These are phyloP conservation scores for Boletus coccyginus DNA, from an alignment of 768 basidiomycete genomes.

Conservation along the genomic window DNA sequence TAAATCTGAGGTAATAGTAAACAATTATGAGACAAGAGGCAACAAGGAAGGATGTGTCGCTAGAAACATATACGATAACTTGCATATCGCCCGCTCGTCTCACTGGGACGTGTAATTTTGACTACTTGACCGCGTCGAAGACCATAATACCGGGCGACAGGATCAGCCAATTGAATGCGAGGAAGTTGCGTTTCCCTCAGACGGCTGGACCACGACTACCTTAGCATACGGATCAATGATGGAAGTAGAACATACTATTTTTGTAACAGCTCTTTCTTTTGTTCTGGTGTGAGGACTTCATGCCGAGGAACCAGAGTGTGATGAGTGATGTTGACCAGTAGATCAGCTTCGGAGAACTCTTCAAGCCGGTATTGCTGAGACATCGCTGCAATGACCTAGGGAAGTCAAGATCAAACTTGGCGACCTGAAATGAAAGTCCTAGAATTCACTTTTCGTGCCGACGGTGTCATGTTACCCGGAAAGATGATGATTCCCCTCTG, in stretches of 20 bases:
- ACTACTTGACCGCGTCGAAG: conserved; percentile 94
- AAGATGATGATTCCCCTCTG: conserved; percentile 93
- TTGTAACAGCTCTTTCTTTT: conserved; percentile 83
- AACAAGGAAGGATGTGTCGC: conserved; percentile 7
- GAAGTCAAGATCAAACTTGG: background rate
- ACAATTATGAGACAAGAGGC: background rate
- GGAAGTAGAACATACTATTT: conserved; percentile 73
- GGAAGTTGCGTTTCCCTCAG: conserved; percentile 97
- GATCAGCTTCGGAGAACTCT: conserved; percentile 94
- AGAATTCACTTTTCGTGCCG: conserved; percentile 80
- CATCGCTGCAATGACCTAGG: conserved; percentile 90
- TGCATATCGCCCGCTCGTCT: conserved; percentile 92
- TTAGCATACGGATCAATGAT: conserved; percentile 6
- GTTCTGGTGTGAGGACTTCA: conserved; percentile 78
- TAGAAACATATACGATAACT: conserved; percentile 91
- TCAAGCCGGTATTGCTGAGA: conserved; percentile 82
- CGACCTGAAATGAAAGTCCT: background rate
- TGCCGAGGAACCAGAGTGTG: conserved; percentile 95
- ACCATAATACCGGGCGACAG: conserved; percentile 98
- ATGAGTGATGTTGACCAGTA: conserved; percentile 96
- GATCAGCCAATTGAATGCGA: conserved; percentile 93
- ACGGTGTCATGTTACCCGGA: conserved; percentile 94
- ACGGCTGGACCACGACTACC: conserved; percentile 53
- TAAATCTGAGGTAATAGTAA: conserved; percentile 6
- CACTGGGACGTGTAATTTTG: conserved; percentile 95